Percentiles rank a stretch among this genome's conserved stretches.
Conservation (phyloP, 768 basidiomycete genomes). For the Cantharellus anzutake region DNA sequence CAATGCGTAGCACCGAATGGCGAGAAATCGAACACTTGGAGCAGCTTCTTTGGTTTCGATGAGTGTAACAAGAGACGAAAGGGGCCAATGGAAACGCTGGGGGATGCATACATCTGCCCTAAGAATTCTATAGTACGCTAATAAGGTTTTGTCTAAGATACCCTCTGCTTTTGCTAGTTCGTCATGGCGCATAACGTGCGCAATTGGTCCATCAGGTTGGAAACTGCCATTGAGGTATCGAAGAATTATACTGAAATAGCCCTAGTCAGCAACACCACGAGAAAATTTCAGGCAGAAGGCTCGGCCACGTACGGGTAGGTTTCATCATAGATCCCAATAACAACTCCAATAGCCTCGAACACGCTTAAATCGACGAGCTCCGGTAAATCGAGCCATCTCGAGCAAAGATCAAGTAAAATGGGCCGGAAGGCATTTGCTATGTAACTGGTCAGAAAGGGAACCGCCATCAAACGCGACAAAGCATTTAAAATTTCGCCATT, state of each 20-base stretch:
- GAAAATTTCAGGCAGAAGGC: no score
- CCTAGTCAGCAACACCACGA: no score
- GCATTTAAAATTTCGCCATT: constrained; percentile 25
- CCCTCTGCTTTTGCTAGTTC: no score
- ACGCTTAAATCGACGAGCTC: constrained; percentile 23
- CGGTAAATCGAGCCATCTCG: constrained; percentile 51
- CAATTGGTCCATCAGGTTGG: no score
- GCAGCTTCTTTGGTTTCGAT: constrained; percentile 38
- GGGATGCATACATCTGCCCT: constrained; percentile 56
- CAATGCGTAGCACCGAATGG: constrained; percentile 59
- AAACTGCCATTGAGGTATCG: no score
- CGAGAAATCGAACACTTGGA: constrained; percentile 41
- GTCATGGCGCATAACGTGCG: no score
- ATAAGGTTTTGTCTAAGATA: constrained; percentile 18
- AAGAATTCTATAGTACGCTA: constrained; percentile 69
- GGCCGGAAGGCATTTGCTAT: constrained; percentile 58
- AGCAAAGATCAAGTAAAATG: constrained; percentile 58
- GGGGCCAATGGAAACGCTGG: constrained; percentile 37
- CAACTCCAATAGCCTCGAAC: constrained; percentile 15
- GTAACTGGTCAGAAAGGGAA: constrained; percentile 39
- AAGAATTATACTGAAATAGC: no score
- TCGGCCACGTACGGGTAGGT: constrained; percentile 16
- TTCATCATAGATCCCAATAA: constrained; percentile 15
- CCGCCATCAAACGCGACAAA: constrained; percentile 40
- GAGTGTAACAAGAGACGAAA: constrained; percentile 24